Evolutionary conservation across 768 basidiomycete species (phyloP).

Genomic region (Cystofilobasidium ferigula): DNA sequence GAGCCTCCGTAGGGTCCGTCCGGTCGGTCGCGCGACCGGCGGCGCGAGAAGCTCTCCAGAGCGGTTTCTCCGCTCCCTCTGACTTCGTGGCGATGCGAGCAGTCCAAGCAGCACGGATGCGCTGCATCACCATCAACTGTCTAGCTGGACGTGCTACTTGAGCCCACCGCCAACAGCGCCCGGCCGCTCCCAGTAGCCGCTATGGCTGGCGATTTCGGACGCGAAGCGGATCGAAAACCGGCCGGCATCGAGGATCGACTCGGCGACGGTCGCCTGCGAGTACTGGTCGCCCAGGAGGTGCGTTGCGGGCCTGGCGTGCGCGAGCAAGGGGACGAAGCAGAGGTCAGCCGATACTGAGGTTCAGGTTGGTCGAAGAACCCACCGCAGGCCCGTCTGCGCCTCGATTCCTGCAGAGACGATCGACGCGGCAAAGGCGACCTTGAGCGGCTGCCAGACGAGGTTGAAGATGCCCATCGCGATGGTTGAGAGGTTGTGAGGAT

Average conservation of each 20-base stretch:
- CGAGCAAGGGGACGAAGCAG: background rate
- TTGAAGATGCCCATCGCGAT: conserved; percentile 5
- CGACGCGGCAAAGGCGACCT: conserved; percentile 3
- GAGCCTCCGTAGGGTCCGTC: too few relatives aligned
- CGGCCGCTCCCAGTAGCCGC: conserved; percentile 8
- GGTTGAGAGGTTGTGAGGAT: background rate
- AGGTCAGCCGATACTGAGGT: background rate
- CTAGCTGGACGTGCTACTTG: background rate
- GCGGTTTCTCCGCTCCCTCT: too few relatives aligned
- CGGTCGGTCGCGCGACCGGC: too few relatives aligned
- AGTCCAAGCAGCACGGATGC: too few relatives aligned
- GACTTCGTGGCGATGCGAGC: too few relatives aligned
- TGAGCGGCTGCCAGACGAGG: conserved; percentile 14
- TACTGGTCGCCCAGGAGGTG: conserved; percentile 17
- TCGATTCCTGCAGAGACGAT: conserved; percentile 13
- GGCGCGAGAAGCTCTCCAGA: too few relatives aligned
- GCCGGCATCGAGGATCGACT: conserved; percentile 11
- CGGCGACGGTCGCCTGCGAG: conserved; percentile 11
- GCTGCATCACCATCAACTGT: background rate
- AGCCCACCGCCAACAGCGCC: background rate
- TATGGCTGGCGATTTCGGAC: conserved; percentile 1
- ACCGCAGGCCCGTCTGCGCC: conserved; percentile 21
- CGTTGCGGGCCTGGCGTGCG: conserved; percentile 10
- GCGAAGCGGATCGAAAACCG: conserved; percentile 3
- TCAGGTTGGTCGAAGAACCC: background rate